Evolutionary conservation across 148 eudicot genomes (phyloP).

Genomic region (Chenopodium berlandieri): DNA sequence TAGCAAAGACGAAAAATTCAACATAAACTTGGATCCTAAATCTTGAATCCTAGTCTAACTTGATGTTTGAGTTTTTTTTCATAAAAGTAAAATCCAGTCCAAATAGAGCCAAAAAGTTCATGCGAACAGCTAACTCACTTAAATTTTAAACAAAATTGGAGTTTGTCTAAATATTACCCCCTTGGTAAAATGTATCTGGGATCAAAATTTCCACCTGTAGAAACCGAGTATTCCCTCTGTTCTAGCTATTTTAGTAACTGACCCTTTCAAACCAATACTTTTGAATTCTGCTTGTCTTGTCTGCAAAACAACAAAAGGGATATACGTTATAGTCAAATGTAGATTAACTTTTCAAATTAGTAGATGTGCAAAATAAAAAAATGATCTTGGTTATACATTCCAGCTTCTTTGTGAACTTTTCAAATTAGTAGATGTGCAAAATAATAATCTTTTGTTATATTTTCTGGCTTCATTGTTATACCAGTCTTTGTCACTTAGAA

Average conservation of each 20-base stretch:
- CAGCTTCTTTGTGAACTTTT: neutral
- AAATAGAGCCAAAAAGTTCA: neutral
- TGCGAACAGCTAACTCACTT: neutral
- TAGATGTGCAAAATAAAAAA: neutral
- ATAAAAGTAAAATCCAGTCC: neutral
- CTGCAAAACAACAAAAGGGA: conserved; percentile 39
- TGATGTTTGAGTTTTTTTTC: neutral
- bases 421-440: neutral
- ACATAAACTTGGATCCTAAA: neutral
- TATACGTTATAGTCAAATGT: neutral
- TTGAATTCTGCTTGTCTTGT: conserved; percentile 82
- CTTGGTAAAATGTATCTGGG: neutral
- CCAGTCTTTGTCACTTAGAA: neutral
- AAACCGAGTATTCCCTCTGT: conserved; percentile 84
- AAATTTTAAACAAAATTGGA: neutral
- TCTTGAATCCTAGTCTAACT: neutral
- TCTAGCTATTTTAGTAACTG: conserved; percentile 63
- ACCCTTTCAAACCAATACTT: conserved; percentile 70
- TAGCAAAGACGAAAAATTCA: neutral
- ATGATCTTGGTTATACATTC: too few species aligned
- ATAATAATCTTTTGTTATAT: neutral
- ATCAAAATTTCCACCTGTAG: conserved; percentile 53
- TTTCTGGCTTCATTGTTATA: neutral
- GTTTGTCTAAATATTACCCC: neutral
- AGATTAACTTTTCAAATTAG: neutral